These are phyloP conservation scores for Psilocybe azurescens DNA, from an alignment of 768 basidiomycete genomes.

Conservation along the genomic window DNA sequence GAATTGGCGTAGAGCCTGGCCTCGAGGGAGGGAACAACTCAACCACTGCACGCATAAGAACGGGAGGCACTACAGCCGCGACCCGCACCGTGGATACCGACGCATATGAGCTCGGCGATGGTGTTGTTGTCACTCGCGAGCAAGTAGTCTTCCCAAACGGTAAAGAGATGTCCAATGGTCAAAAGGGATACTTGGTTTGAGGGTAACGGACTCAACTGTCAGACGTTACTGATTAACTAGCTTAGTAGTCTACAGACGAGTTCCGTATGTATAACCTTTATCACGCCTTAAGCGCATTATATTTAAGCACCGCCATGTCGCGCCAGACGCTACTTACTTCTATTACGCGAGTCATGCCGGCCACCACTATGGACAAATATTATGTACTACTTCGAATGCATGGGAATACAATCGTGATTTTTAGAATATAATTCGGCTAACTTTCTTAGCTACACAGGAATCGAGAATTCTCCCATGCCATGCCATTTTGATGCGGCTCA, in stretches of 20 bases:
- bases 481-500: too few relatives aligned
- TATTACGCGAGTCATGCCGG: too few relatives aligned
- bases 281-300: background rate
- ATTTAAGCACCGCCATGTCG: background rate
- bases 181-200: conserved; percentile 13
- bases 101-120: conserved; percentile 11
- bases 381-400: too few relatives aligned
- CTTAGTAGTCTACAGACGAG: background rate
- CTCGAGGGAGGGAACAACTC: background rate
- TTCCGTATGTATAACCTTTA: background rate
- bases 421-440: too few relatives aligned
- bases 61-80: background rate
- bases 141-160: conserved; percentile 13
- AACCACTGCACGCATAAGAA: background rate
- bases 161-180: conserved; percentile 1
- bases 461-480: too few relatives aligned
- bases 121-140: conserved; percentile 10
- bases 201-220: background rate
- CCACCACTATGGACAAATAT: too few relatives aligned
- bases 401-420: too few relatives aligned
- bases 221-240: background rate
- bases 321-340: too few relatives aligned
- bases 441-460: too few relatives aligned
- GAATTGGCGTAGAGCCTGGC: background rate
- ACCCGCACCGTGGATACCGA: background rate